These are phyloP conservation scores for Didymella pinodella DNA, from an alignment of 2,329 filamentous ascomycete genomes.

Conservation along the genomic window DNA sequence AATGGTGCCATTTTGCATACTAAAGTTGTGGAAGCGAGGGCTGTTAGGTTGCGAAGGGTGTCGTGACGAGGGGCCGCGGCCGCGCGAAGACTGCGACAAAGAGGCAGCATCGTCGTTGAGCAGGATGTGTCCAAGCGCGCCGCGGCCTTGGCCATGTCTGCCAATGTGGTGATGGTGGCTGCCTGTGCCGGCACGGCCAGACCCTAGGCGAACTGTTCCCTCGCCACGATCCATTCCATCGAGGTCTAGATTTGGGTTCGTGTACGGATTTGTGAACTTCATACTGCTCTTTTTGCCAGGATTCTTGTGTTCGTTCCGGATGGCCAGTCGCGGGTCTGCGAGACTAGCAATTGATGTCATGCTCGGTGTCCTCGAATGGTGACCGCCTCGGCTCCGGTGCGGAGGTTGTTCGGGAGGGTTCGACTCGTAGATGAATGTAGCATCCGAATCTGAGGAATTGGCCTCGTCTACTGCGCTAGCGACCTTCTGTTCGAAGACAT, in stretches of 20 bases:
- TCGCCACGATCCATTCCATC: conserved; percentile 51
- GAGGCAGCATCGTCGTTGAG: conserved; percentile 60
- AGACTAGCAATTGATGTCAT: conserved; percentile 81
- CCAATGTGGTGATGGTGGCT: conserved; percentile 83
- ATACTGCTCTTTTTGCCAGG: conserved; percentile 86
- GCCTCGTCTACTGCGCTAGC: conserved; percentile 95
- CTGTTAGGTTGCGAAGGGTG: conserved; percentile 73
- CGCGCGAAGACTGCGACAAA: conserved; percentile 74
- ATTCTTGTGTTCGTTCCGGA: conserved; percentile 69
- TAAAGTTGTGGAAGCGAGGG: conserved; percentile 62
- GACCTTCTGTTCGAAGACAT: conserved; percentile 97
- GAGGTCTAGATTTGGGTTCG: conserved; percentile 63
- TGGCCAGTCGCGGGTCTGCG: conserved; percentile 62
- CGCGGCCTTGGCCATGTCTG: conserved; percentile 76
- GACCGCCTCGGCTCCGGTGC: conserved; percentile 79
- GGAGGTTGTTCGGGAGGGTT: conserved; percentile 75
- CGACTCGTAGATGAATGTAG: conserved; percentile 98
- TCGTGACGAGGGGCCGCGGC: conserved; percentile 65
- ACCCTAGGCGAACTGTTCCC: conserved; percentile 51
- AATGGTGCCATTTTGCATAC: conserved; percentile 47
- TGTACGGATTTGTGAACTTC: conserved; percentile 87
- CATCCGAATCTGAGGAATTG: conserved; percentile 95
- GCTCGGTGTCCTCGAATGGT: conserved; percentile 88
- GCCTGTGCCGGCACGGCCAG: conserved; percentile 62
- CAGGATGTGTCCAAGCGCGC: conserved; percentile 74